Evolutionary conservation across 2,329 filamentous ascomycete species (phyloP).

Genomic region (Trichoderma gracile): DNA sequence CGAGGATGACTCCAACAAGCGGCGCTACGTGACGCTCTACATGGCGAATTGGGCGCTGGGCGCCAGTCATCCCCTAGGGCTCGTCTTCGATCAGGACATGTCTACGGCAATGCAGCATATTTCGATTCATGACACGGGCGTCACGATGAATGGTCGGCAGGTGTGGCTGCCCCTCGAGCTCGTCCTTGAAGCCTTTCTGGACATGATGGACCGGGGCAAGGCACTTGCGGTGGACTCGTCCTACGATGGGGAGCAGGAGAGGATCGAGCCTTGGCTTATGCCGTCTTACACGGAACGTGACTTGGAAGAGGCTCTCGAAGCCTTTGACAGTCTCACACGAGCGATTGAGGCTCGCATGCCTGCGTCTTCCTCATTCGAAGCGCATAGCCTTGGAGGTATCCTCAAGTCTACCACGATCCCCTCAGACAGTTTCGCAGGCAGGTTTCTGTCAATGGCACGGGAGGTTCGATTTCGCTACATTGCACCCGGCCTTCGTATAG

Average conservation of each 20-base stretch:
- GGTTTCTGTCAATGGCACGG: neutral
- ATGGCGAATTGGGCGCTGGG: constrained; percentile 21
- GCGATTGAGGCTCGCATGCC: constrained; percentile 18
- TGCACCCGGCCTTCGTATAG: constrained; percentile 20
- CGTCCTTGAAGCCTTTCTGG: constrained; percentile 7
- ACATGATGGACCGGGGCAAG: constrained; percentile 21
- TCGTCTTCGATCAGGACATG: constrained; percentile 11
- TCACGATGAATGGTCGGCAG: constrained; percentile 19
- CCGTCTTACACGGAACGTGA: constrained; percentile 8
- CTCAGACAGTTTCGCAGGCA: constrained; percentile 8
- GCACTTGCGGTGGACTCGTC: constrained; percentile 8
- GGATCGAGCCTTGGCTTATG: constrained; percentile 11
- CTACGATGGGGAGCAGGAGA: constrained; percentile 13
- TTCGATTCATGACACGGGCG: constrained; percentile 9
- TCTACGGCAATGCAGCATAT: constrained; percentile 21
- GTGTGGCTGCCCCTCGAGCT: constrained; percentile 14
- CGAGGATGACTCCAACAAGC: constrained; percentile 15
- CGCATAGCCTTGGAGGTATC: neutral
- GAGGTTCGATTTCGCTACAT: constrained; percentile 6
- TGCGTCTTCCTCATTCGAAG: neutral
- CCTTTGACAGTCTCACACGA: constrained; percentile 3
- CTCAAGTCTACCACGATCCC: neutral
- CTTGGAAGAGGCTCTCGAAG: constrained; percentile 9
- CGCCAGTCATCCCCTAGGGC: constrained; percentile 14
- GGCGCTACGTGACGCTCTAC: constrained; percentile 18